These are phyloP conservation scores for Calophaca sinica DNA, from an alignment of 306 rosid genomes.

Conservation along the genomic window DNA sequence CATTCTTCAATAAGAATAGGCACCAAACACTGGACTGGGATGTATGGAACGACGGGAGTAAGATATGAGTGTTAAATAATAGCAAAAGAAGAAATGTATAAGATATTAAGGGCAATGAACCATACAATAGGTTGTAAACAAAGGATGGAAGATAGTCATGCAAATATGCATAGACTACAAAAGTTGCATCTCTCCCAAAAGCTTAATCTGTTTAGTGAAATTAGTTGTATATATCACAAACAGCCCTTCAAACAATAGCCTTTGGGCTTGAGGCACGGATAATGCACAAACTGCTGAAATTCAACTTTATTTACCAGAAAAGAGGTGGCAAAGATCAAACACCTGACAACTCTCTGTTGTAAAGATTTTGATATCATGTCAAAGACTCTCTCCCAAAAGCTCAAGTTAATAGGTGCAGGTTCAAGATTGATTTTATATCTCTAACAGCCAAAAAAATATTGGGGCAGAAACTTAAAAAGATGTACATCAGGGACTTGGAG, in stretches of 20 bases:
- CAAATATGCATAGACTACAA: not conserved
- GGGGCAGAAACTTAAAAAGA: not conserved
- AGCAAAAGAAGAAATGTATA: not conserved
- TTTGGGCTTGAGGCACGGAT: not conserved
- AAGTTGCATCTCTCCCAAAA: constrained; percentile 9
- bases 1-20: constrained; percentile 29
- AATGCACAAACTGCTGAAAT: constrained; percentile 34
- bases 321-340: not conserved
- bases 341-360: not conserved
- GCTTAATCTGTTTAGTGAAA: not conserved
- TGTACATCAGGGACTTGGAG: not conserved
- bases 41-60: constrained; percentile 7
- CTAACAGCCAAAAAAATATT: not conserved
- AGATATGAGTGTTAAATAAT: not conserved
- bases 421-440: constrained; percentile 4
- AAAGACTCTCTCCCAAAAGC: not conserved
- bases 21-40: not conserved
- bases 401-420: constrained; percentile 15
- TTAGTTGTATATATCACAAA: not conserved
- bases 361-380: constrained; percentile 5
- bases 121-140: not conserved
- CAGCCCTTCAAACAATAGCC: not conserved
- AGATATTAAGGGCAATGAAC: constrained; percentile 11
- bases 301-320: not conserved
- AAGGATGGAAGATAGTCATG: not conserved